These are phyloP conservation scores for Xylaria polymorpha DNA, from an alignment of 2,329 filamentous ascomycete species.

Conservation along the genomic window DNA sequence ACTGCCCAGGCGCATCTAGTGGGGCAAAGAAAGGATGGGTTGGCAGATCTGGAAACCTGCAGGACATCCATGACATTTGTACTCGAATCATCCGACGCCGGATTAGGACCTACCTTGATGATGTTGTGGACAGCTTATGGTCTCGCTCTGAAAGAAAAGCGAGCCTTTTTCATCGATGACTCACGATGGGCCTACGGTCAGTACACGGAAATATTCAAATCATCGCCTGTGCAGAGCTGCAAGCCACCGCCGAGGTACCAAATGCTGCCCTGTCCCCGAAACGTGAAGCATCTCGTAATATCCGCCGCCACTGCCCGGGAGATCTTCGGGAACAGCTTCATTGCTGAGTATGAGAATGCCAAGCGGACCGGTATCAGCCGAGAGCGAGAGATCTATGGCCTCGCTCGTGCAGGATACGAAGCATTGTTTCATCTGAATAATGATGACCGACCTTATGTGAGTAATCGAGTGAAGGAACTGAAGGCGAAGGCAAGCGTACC, in stretches of 20 bases:
- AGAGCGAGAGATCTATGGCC: slow-evolving; percentile 71
- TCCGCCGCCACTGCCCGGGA: slow-evolving; percentile 74
- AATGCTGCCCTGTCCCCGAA: slow-evolving; percentile 82
- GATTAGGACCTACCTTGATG: slow-evolving; percentile 81
- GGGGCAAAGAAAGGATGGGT: slow-evolving; percentile 58
- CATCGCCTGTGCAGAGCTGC: slow-evolving; percentile 73
- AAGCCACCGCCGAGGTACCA: slow-evolving; percentile 77
- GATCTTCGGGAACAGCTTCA: slow-evolving; percentile 71
- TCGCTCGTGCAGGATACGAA: slow-evolving; percentile 77
- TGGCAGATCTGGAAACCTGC: slow-evolving; percentile 69
- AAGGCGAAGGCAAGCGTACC: slow-evolving; percentile 58
- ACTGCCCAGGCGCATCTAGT: slow-evolving; percentile 55
- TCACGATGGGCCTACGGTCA: slow-evolving; percentile 83
- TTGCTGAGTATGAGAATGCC: slow-evolving; percentile 62
- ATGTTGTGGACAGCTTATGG: slow-evolving; percentile 87
- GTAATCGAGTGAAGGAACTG: slow-evolving; percentile 67
- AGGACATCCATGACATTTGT: slow-evolving; percentile 80
- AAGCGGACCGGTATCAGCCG: slow-evolving; percentile 62
- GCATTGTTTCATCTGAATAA: slow-evolving; percentile 76
- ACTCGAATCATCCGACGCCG: slow-evolving; percentile 78
- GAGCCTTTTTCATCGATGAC: slow-evolving; percentile 87
- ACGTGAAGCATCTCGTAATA: slow-evolving; percentile 78
- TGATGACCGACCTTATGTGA: slow-evolving; percentile 74
- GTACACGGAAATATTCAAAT: slow-evolving; percentile 77
- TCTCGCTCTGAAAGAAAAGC: slow-evolving; percentile 76